A percentile compares a stretch with the other conserved stretches of the same genome.
Conservation (phyloP, 176 grass and related monocot species). For the Cenchrus americanus region DNA sequence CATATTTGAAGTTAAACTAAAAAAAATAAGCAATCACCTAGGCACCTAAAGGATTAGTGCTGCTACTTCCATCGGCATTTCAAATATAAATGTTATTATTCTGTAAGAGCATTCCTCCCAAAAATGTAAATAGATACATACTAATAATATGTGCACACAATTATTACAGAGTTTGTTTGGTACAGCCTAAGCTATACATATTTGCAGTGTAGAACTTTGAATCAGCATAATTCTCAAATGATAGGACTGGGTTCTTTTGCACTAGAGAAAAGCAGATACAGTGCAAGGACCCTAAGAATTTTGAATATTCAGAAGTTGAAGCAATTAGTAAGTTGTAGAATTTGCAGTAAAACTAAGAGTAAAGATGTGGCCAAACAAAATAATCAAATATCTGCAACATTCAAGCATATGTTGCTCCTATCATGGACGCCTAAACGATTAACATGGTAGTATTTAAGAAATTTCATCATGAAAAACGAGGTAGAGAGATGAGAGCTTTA, state of each 20-base stretch:
- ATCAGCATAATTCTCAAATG: neutral
- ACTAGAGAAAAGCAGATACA: neutral
- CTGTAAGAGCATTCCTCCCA: neutral
- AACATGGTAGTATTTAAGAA: neutral
- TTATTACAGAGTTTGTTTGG: neutral
- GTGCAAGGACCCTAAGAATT: neutral
- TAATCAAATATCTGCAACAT: neutral
- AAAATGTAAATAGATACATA: neutral
- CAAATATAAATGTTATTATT: slow-evolving; percentile 15
- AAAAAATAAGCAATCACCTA: slow-evolving; percentile 25
- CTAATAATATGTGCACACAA: neutral
- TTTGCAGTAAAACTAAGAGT: slow-evolving; percentile 1
- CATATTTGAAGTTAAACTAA: slow-evolving; percentile 8
- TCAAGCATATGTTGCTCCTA: neutral
- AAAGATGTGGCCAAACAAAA: neutral
- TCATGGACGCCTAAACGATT: neutral
- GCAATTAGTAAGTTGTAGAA: neutral
- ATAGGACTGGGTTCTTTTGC: neutral
- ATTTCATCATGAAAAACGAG: neutral
- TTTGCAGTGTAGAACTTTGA: neutral
- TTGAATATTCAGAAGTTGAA: neutral
- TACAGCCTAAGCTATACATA: slow-evolving; percentile 18
- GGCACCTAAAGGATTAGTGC: slow-evolving; percentile 9
- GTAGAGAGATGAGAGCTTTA: slow-evolving; percentile 33
- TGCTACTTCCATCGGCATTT: neutral